Conservation (phyloP, 768 basidiomycete species). For the Sarcodon sp. region DNA sequence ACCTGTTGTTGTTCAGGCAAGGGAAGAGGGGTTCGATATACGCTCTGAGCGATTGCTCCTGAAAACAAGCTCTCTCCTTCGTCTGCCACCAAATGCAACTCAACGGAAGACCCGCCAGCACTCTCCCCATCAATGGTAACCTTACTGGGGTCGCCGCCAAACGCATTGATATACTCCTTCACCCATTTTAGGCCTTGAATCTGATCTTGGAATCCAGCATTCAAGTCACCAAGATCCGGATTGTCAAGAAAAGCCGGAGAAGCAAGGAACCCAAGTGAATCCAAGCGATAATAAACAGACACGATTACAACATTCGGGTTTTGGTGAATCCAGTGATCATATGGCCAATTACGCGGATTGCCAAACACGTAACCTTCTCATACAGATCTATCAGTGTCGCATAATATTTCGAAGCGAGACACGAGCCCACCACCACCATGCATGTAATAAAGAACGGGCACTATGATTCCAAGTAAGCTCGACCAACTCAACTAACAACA, state of each 20-base stretch:
- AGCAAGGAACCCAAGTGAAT: conserved; percentile 50
- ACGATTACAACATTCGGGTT: conserved; percentile 50
- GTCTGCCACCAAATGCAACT: conserved; percentile 38
- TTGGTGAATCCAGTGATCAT: conserved; percentile 53
- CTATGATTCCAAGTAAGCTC: conserved; percentile 3
- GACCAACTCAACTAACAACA: neutral
- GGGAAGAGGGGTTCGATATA: conserved; percentile 38
- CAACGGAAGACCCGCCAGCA: conserved; percentile 43
- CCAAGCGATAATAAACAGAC: conserved; percentile 54
- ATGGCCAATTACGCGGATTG: conserved; percentile 55
- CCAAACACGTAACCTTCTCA: conserved; percentile 35
- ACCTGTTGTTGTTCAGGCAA: conserved; percentile 33
- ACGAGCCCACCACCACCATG: conserved; percentile 17
- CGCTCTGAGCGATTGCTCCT: conserved; percentile 49
- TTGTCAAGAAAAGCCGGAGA: conserved; percentile 26
- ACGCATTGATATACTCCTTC: conserved; percentile 21
- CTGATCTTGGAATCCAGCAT: conserved; percentile 47
- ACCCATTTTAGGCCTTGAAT: conserved; percentile 26
- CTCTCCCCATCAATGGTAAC: conserved; percentile 49
- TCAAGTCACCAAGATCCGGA: conserved; percentile 30
- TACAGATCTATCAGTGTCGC: too few relatives aligned
- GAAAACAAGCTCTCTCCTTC: conserved; percentile 30
- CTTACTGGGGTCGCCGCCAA: conserved; percentile 23
- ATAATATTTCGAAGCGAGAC: too few relatives aligned
- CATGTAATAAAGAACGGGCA: conserved; percentile 27